Evolutionary conservation across 306 rosid genomes (phyloP).

Genomic region (Vigna mungo): DNA sequence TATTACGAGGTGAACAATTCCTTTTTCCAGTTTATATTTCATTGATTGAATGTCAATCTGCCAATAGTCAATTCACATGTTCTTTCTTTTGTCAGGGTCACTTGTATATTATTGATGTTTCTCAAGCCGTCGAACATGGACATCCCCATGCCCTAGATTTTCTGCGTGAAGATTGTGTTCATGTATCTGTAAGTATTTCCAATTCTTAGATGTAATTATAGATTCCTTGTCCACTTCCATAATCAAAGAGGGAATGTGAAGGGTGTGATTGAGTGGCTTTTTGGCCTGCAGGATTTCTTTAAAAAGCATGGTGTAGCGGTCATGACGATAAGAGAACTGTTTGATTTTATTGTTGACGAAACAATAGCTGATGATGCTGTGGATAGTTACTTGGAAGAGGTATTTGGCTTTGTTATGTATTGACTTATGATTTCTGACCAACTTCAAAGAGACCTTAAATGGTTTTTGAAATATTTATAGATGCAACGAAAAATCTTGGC

Average conservation of each 20-base stretch:
- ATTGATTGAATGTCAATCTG: conserved; percentile 17
- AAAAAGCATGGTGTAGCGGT: conserved; percentile 89
- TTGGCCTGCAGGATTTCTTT: conserved; percentile 76
- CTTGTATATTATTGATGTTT: conserved; percentile 87
- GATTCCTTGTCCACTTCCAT: conserved; percentile 22
- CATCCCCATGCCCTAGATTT: conserved; percentile 90
- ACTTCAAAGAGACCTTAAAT: conserved; percentile 28
- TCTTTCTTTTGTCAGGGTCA: conserved; percentile 66
- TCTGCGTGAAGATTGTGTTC: conserved; percentile 81
- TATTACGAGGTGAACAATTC: conserved; percentile 68
- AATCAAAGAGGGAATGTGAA: background rate
- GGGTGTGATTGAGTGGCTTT: conserved; percentile 30
- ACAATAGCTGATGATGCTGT: conserved; percentile 76
- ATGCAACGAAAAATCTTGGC: conserved; percentile 64
- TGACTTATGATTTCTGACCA: conserved; percentile 24
- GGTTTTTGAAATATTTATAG: conserved; percentile 44
- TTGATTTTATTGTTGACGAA: conserved; percentile 90
- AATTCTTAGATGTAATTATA: background rate
- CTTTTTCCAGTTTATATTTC: conserved; percentile 21
- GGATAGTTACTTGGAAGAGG: conserved; percentile 86
- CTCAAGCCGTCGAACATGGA: conserved; percentile 92
- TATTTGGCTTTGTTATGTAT: conserved; percentile 24
- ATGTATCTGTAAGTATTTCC: conserved; percentile 68
- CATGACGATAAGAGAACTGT: conserved; percentile 80
- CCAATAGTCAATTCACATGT: conserved; percentile 29